Conservation (phyloP, 2,329 filamentous ascomycete genomes). For the Xylaria sp. region DNA sequence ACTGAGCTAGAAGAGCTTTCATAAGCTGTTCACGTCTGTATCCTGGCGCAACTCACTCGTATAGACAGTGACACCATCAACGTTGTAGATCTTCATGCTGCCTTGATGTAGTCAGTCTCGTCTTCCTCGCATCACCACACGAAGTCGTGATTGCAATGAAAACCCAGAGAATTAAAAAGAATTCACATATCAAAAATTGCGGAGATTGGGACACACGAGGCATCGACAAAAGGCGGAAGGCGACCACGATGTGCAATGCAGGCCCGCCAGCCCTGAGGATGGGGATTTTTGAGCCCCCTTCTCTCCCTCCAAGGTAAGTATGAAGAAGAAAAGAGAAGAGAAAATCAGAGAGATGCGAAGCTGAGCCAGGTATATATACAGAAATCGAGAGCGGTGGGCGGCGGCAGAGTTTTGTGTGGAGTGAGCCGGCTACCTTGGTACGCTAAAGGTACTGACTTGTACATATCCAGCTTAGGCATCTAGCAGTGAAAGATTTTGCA, state of each 20-base stretch:
- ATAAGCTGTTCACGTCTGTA: too few relatives aligned
- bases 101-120: background rate
- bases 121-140: constrained; percentile 34
- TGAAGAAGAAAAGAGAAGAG: constrained; percentile 27
- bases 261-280: constrained; percentile 30
- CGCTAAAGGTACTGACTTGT: too few relatives aligned
- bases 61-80: background rate
- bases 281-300: constrained; percentile 34
- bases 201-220: constrained; percentile 35
- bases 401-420: constrained; percentile 12
- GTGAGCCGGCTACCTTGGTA: too few relatives aligned
- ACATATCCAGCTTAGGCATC: too few relatives aligned
- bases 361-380: constrained; percentile 6
- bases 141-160: constrained; percentile 30
- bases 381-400: constrained; percentile 6
- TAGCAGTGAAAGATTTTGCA: too few relatives aligned
- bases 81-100: background rate
- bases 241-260: constrained; percentile 39
- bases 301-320: constrained; percentile 36
- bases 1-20: too few relatives aligned
- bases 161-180: constrained; percentile 1
- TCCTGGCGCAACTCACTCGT: too few relatives aligned
- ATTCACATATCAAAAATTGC: constrained; percentile 35
- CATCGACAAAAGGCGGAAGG: constrained; percentile 32
- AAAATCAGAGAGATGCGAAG: background rate